Evolutionary conservation across 2,329 filamentous ascomycete species (phyloP).

Genomic region (Fragosphaeria purpurea): DNA sequence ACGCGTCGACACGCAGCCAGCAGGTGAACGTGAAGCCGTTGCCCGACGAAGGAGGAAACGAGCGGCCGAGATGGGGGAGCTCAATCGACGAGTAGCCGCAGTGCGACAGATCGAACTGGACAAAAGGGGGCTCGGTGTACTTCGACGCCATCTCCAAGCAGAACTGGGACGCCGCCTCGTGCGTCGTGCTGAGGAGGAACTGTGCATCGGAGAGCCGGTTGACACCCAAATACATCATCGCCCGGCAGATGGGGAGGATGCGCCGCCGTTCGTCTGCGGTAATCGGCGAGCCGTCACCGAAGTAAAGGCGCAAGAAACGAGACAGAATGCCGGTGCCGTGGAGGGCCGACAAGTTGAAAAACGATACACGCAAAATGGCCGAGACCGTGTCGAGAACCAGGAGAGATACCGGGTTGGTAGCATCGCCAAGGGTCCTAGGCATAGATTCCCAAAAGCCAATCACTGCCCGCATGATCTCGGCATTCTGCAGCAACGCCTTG

Average conservation of each 20-base stretch:
- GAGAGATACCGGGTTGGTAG: conserved; percentile 43
- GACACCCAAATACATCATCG: conserved; percentile 65
- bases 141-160: conserved; percentile 61
- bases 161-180: conserved; percentile 53
- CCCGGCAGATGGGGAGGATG: conserved; percentile 57
- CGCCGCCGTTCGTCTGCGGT: conserved; percentile 45
- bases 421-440: conserved; percentile 30
- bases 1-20: conserved; percentile 82
- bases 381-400: conserved; percentile 56
- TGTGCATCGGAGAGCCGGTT: conserved; percentile 75
- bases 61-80: conserved; percentile 69
- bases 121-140: conserved; percentile 70
- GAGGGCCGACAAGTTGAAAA: conserved; percentile 60
- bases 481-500: conserved; percentile 45
- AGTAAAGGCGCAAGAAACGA: conserved; percentile 53
- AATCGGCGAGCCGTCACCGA: conserved; percentile 40
- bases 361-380: conserved; percentile 49
- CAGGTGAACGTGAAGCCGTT: conserved; percentile 83
- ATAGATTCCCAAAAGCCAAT: conserved; percentile 56
- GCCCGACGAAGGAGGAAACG: conserved; percentile 71
- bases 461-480: conserved; percentile 53
- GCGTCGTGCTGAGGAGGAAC: conserved; percentile 50
- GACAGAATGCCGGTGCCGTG: conserved; percentile 63
- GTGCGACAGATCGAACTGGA: conserved; percentile 87
- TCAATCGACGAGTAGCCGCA: conserved; percentile 87